Conservation (phyloP, 441 rosid species). For the Gossypium davidsonii region DNA sequence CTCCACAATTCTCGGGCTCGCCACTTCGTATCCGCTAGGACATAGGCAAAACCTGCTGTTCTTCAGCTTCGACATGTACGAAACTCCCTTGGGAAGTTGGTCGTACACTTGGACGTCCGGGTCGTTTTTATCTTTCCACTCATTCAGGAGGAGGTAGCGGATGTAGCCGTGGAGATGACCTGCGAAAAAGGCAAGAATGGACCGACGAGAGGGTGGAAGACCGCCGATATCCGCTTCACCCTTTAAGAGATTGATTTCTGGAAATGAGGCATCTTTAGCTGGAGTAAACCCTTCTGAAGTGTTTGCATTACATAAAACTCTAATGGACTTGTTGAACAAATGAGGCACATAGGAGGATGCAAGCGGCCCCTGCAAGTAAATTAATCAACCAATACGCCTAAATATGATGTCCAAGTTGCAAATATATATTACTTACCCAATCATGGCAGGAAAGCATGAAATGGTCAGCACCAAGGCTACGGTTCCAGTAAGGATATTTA, state of each 20-base stretch:
- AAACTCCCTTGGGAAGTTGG: slow-evolving; percentile 18
- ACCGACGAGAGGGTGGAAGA: slow-evolving; percentile 14
- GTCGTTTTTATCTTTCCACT: slow-evolving; percentile 25
- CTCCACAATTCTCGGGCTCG: slow-evolving; percentile 33
- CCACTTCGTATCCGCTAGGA: slow-evolving; percentile 38
- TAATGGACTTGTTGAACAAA: slow-evolving; percentile 24
- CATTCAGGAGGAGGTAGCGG: slow-evolving; percentile 18
- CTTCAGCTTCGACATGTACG: slow-evolving; percentile 23
- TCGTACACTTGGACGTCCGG: slow-evolving; percentile 23
- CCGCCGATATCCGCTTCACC: slow-evolving; percentile 24
- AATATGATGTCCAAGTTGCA: background rate
- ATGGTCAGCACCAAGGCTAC: slow-evolving; percentile 55
- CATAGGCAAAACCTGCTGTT: slow-evolving; percentile 34
- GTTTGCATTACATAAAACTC: slow-evolving; percentile 37
- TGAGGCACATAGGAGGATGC: slow-evolving; percentile 32
- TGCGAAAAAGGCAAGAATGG: slow-evolving; percentile 24
- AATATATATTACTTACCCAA: slow-evolving; percentile 37
- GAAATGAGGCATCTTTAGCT: slow-evolving; percentile 31
- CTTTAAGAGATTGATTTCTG: slow-evolving; percentile 25
- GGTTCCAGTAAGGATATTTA: slow-evolving; percentile 51
- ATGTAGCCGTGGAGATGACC: slow-evolving; percentile 32
- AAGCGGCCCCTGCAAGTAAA: slow-evolving; percentile 30
- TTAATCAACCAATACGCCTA: background rate
- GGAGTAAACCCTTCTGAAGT: slow-evolving; percentile 35
- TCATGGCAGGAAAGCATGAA: slow-evolving; percentile 62